Conservation (phyloP, 345 rosid genomes). For the Gossypium anomalum region DNA sequence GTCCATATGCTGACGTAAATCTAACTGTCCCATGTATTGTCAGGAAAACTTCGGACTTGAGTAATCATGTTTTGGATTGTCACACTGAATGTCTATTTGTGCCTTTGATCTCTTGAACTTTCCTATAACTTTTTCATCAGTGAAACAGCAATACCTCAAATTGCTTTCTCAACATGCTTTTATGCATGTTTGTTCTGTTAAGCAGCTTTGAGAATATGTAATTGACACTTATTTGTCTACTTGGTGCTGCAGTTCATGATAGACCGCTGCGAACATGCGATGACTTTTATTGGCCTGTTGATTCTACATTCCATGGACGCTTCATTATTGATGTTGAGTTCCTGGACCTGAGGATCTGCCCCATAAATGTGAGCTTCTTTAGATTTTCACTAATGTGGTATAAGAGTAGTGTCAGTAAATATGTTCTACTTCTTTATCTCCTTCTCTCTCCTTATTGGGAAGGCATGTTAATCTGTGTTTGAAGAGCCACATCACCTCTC, state of each 20-base stretch:
- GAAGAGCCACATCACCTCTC: neutral
- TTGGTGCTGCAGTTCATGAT: slow-evolving; percentile 57
- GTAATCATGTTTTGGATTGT: neutral
- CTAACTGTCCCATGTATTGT: neutral
- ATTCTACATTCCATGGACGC: slow-evolving; percentile 58
- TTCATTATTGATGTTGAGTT: slow-evolving; percentile 87
- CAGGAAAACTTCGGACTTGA: neutral
- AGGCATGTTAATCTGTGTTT: neutral
- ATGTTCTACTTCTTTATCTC: neutral
- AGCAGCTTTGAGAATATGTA: neutral
- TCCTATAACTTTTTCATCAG: neutral
- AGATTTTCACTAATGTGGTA: neutral
- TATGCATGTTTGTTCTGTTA: neutral
- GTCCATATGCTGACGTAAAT: neutral
- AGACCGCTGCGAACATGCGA: slow-evolving; percentile 63
- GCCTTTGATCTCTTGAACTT: neutral
- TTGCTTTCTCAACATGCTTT: neutral
- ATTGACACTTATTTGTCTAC: slow-evolving; percentile 1
- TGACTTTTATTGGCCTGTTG: slow-evolving; percentile 84
- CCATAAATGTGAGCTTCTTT: slow-evolving; percentile 54
- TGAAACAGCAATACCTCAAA: neutral
- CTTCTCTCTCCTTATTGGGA: neutral
- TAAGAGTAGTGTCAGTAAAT: neutral
- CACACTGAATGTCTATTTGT: neutral
- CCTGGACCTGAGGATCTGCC: slow-evolving; percentile 72